Evolutionary conservation across 345 rosid genomes (phyloP), one percentile per base, ranked within the genome.

Genomic region (Citrus reticulata): DNA sequence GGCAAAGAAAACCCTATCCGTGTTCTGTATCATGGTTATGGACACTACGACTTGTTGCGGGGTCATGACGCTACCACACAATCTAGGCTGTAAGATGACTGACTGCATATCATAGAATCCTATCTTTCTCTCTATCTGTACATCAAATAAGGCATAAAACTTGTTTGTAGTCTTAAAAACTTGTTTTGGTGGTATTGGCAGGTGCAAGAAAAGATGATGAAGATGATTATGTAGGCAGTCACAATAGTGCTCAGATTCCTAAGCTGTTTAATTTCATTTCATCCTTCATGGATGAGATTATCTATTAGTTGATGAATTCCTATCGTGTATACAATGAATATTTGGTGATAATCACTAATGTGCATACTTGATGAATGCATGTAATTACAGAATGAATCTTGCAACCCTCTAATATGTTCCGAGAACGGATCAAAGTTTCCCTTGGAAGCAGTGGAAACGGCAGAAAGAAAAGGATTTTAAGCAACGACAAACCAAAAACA

Each of bases 31-130:
- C 80, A 86, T 74, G 91, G 92, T 5, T 84, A 86, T 66, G 93
- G 95, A 67, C 93, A 91, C 77, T 90, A 88, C 59, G 95, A 90
- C 77, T 88, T 85, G 29, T 78, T 88, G 85, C 80, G 69, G 73
- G 73, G 69, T 77, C 79, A 83, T 55, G 64, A 54, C 9, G 65
- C 46, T 65, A 71, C 51, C 30, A 34, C 82, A 9, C 76, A 76
- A 76, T 76, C 87, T 59, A 86, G 79, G 76, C 80, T 29, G 90
- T 89, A 85, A 87, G 89, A 70, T 79, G 55, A 29, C 75, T 76
- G 34, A 35, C 27, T 30, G 46, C 77, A 34, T 64, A n/a, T 32
- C 7, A 54, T 51, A 13, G 20, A 34, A 49, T 27, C 78, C 13
- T 51, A 17, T 17, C 25, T 27, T n/a, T 19, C 40, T 62, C 46